Conservation (phyloP, 2,329 filamentous ascomycete species). For the Exophiala lecanii-corni region DNA sequence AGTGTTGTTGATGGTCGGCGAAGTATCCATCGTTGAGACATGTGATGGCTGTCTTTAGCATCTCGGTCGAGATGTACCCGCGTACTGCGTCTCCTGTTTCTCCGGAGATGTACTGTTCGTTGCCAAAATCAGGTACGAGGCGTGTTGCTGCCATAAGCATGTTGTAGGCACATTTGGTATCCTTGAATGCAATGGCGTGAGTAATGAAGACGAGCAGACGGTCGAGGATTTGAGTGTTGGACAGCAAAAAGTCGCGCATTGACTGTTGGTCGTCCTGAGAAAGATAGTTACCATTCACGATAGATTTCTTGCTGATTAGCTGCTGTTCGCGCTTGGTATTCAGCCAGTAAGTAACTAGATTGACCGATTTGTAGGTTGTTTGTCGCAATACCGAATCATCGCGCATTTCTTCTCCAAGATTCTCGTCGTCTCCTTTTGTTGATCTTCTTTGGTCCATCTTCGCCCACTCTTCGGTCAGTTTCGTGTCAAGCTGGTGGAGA, state of each 20-base stretch:
- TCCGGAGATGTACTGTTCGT: constrained; percentile 30
- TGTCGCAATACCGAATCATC: constrained; percentile 91
- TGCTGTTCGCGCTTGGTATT: constrained; percentile 66
- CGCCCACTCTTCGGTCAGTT: constrained; percentile 84
- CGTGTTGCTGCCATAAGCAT: constrained; percentile 82
- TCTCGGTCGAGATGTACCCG: constrained; percentile 83
- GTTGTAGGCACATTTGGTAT: constrained; percentile 80
- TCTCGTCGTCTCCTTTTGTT: constrained; percentile 62
- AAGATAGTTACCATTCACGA: constrained; percentile 23
- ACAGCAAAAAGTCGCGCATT: constrained; percentile 78
- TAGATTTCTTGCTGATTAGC: constrained; percentile 24
- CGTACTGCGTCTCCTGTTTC: constrained; percentile 65
- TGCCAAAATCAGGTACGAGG: constrained; percentile 70
- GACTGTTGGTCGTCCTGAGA: constrained; percentile 33
- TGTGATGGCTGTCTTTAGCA: constrained; percentile 83
- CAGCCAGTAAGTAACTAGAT: constrained; percentile 84
- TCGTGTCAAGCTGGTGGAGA: constrained; percentile 80
- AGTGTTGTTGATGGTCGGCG: constrained; percentile 89
- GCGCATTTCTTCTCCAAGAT: constrained; percentile 94
- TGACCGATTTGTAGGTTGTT: constrained; percentile 84
- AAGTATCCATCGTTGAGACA: constrained; percentile 95
- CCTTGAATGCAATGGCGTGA: constrained; percentile 82
- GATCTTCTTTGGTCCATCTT: constrained; percentile 57
- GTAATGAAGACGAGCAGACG: constrained; percentile 88
- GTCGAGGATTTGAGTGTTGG: constrained; percentile 72